Evolutionary conservation across 805 yeast species (phyloP).

Genomic region (Kodamaea leandrae): DNA sequence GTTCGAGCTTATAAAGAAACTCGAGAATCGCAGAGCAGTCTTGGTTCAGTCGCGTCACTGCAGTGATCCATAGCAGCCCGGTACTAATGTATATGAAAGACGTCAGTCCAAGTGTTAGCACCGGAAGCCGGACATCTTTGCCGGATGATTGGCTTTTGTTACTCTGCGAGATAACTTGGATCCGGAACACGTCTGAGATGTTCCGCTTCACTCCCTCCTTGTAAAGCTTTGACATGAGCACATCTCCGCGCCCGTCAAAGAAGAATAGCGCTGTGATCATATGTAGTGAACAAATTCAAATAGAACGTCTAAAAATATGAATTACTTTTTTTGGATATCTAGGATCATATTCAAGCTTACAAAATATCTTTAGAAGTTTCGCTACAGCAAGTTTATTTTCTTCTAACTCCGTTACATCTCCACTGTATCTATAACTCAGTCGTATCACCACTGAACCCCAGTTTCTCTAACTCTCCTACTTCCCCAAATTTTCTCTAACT

Average conservation of each 20-base stretch:
- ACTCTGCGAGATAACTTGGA: slow-evolving; percentile 75
- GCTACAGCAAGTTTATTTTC: no score
- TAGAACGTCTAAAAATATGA: no score
- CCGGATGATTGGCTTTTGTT: slow-evolving; percentile 17
- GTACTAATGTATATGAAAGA: slow-evolving; percentile 76
- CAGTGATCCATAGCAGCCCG: slow-evolving; percentile 72
- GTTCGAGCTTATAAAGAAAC: slow-evolving; percentile 62
- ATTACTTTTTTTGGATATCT: no score
- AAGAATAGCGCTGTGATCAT: slow-evolving; percentile 87
- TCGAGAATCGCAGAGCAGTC: slow-evolving; percentile 82
- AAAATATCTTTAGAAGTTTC: no score
- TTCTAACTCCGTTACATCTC: background rate
- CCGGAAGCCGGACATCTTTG: slow-evolving; percentile 36
- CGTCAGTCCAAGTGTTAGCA: slow-evolving; percentile 85
- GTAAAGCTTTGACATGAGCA: slow-evolving; percentile 69
- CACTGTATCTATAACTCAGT: background rate
- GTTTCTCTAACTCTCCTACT: background rate
- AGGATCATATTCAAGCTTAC: no score
- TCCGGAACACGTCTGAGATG: slow-evolving; percentile 84
- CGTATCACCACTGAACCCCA: background rate
- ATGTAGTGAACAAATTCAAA: background rate
- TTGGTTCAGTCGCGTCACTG: slow-evolving; percentile 84
- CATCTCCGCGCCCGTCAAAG: slow-evolving; percentile 78
- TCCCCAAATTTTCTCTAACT: background rate
- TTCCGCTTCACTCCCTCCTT: slow-evolving; percentile 75